Evolutionary conservation across 2,329 filamentous ascomycete species (phyloP), one percentile per base, ranked within the genome.

Genomic region (Chrysoporthe austroafricana): DNA sequence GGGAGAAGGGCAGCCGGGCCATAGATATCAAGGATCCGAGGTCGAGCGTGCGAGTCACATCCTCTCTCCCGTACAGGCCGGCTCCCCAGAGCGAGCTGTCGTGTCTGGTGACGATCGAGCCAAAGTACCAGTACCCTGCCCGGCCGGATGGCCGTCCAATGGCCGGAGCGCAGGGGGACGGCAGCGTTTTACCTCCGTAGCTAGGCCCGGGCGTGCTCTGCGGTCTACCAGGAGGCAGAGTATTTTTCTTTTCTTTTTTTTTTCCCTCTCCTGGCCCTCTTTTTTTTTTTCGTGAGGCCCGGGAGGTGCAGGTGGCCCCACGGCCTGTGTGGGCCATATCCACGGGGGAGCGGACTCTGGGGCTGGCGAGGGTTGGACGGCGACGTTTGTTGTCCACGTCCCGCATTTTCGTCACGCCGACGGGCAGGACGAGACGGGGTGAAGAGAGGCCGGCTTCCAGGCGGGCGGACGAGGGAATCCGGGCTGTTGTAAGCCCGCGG

Each of bases 61-160:
- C 50, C 50, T 6, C 50, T 9, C 50, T 34, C 57, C 18, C n/a
- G 36, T 16, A 60, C 57, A 44, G 18, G 8, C 11, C 39, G 26
- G 26, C 5, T 26, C 8, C 36, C 21, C 36, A n/a, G 18, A 43
- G 11, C 57, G n/a, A 42, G 21, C 16, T 26, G 36, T 39, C 57
- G 21, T 60, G 57, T 44, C 57, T 60, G 59, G 42, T 46, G 26
- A 26, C 42, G 13, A 36, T 13, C 43, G 26, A 46, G 39, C 26
- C 21, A 48, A 34, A 34, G 59, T 61, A 61, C 59, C 43, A 43
- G 21, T 61, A 61, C 59, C 7, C 32, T 57, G 54, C 32, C 59
- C 42, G 43, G 42, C n/a, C 21, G 42, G 21, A n/a, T 32, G 43
- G 21, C 14, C 32, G 26, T 18, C 54, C 54, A 57, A 57, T 57